Evolutionary conservation across 345 rosid genomes (phyloP).

Genomic region (Salix arbutifolia): DNA sequence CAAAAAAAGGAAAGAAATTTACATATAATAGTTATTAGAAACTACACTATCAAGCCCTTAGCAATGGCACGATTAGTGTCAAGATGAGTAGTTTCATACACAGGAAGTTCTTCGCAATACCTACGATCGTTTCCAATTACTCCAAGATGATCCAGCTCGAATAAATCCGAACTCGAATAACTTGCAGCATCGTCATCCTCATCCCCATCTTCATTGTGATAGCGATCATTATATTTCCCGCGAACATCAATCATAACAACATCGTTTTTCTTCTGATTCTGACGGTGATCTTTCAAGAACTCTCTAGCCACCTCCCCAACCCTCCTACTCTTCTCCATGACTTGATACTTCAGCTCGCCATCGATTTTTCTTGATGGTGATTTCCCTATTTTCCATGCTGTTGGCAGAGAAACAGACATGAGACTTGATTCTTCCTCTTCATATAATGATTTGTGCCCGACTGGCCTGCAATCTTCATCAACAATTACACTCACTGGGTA

Average conservation of each 20-base stretch:
- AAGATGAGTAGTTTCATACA: conserved; percentile 59
- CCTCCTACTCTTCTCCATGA: conserved; percentile 28
- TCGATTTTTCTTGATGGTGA: conserved; percentile 28
- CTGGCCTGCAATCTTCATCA: conserved; percentile 62
- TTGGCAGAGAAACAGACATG: conserved; percentile 37
- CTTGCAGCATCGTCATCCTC: conserved; percentile 25
- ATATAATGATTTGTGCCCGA: conserved; percentile 42
- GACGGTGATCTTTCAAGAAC: conserved; percentile 38
- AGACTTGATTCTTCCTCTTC: conserved; percentile 20
- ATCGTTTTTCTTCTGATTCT: conserved; percentile 28
- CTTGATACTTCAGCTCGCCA: conserved; percentile 10
- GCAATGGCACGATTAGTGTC: conserved; percentile 56
- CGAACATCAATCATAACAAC: conserved; percentile 1
- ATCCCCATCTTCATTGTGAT: conserved; percentile 3
- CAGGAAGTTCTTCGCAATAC: conserved; percentile 59
- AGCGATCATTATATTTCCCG: neutral
- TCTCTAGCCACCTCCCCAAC: conserved; percentile 46
- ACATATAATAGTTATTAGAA: neutral
- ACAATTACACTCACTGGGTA: conserved; percentile 65
- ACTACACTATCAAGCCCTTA: conserved; percentile 19
- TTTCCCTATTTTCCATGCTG: conserved; percentile 45
- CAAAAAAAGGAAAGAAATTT: neutral
- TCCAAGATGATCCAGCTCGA: conserved; percentile 31
- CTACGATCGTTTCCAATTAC: conserved; percentile 19
- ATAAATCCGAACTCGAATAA: conserved; percentile 30